These are phyloP conservation scores for Mycena galopus DNA, from an alignment of 768 basidiomycete species.

Conservation along the genomic window DNA sequence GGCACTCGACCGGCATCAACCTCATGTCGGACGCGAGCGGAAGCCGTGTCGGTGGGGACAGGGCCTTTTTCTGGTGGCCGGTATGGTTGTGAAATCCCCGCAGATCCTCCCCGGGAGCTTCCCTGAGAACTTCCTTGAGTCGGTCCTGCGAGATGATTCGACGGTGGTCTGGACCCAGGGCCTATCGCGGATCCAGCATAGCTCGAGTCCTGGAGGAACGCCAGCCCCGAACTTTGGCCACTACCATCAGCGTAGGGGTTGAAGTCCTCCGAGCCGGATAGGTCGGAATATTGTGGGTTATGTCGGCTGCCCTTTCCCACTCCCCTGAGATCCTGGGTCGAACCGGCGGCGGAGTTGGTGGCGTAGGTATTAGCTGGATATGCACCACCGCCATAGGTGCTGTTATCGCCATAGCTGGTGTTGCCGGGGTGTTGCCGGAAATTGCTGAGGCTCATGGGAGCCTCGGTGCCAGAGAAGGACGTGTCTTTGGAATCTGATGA, in stretches of 20 bases:
- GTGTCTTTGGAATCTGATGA: neutral
- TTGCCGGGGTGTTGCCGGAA: neutral
- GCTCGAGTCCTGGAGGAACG: neutral
- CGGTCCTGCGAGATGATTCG: neutral
- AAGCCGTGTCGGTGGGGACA: conserved; percentile 12
- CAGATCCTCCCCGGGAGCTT: no score
- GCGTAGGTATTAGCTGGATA: conserved; percentile 4
- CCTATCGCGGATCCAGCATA: neutral
- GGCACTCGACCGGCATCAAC: conserved; percentile 33
- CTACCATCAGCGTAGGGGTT: conserved; percentile 18
- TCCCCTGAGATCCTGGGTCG: conserved; percentile 18
- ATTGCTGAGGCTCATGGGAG: conserved; percentile 20
- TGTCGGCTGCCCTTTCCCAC: neutral
- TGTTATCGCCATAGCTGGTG: neutral
- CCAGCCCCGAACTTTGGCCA: neutral
- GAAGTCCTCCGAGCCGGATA: conserved; percentile 24
- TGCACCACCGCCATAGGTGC: conserved; percentile 5
- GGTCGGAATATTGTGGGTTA: conserved; percentile 17
- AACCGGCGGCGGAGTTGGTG: conserved; percentile 3
- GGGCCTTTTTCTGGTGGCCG: conserved; percentile 20
- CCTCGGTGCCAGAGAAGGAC: conserved; percentile 1
- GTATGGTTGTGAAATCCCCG: neutral
- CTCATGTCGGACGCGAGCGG: conserved; percentile 29
- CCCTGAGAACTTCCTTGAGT: neutral
- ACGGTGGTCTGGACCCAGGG: neutral